Base-by-base conservation (phyloP, 176 grass and related monocot species). In the Bothriochloa decipiens region DNA sequence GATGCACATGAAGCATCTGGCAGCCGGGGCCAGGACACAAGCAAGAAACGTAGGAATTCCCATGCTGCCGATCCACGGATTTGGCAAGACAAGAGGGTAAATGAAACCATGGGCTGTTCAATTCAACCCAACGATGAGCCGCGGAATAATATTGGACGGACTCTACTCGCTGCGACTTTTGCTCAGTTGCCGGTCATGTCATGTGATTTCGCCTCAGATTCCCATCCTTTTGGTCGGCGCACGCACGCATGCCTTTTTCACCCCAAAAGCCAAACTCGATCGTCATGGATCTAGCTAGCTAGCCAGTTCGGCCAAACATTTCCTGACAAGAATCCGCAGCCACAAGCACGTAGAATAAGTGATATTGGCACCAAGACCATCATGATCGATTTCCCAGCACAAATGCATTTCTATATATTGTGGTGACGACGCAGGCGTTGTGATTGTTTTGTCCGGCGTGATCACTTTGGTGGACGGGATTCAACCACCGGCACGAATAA, bases 161-260 rank as follows among this genome's bases (percentile, higher is more conserved):
- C 45, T 47, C 49, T 6, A 6, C 23, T 39, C 65, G 55, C 57
- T 6, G 13, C 37, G 20, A 57, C 62, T 67, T 75, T 79, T 75
- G 9, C 14, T 58, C 20, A 58, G 53, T 58, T 58, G 53, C 53
- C 53, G 53, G 53, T 58, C 53, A 58, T 58, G 7, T 55, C 45
- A 46, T 84, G 76, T 81, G 87, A 81, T 75, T 75, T 86, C 11
- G 7, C 57, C 55, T 82, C 6, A 57, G 72, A 85, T 81, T 89
- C 77, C 76, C 43, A 32, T 78, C 28, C 12, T 53, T 69, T 18
- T 72, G 78, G 83, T 72, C 79, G 79, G 88, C 57, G 83, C 83
- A 75, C 33, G 63, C 47, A 75, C 5, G 13, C 65, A 0, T 8
- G 16, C 49, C 43, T 76, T 61, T 76, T 36, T 28, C 61, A 4